phyloP scores from a whole-genome alignment of 345 rosid species.

The Aquilaria sinensis region DNA sequence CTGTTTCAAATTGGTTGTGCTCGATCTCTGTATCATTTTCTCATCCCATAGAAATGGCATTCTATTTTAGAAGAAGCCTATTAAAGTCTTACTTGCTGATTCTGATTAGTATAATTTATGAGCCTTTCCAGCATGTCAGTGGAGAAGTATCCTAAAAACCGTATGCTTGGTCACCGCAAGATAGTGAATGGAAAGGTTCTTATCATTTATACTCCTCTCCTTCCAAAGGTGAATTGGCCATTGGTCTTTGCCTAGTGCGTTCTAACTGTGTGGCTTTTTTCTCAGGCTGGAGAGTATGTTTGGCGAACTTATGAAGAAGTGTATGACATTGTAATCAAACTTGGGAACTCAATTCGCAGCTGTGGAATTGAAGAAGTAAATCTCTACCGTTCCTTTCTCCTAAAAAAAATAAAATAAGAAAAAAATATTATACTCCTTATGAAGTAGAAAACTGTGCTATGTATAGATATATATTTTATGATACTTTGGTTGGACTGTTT shows the following conservation, averaged over 20 bases:
- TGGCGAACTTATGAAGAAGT: constrained; percentile 90
- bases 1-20: no score
- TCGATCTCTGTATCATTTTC: no score
- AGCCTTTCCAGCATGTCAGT: constrained; percentile 53
- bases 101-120: constrained; percentile 7
- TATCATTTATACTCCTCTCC: neutral
- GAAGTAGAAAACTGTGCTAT: neutral
- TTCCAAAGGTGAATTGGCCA: neutral
- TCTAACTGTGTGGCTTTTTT: constrained; percentile 4
- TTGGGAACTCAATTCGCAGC: constrained; percentile 76
- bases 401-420: no score
- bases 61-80: no score
- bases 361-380: constrained; percentile 80
- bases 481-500: neutral
- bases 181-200: constrained; percentile 68
- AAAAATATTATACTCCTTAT: neutral
- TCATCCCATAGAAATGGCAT: no score
- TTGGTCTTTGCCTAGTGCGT: constrained; percentile 1
- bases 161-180: constrained; percentile 86
- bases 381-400: neutral
- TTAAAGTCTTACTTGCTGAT: neutral
- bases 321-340: constrained; percentile 64
- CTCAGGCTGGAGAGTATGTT: constrained; percentile 75
- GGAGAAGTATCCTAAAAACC: constrained; percentile 66
- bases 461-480: neutral